Evolutionary conservation across 1,139 yeast genomes (phyloP), one percentile per base, ranked within the genome.

Genomic region (Yamadazyma songkhlaensis): DNA sequence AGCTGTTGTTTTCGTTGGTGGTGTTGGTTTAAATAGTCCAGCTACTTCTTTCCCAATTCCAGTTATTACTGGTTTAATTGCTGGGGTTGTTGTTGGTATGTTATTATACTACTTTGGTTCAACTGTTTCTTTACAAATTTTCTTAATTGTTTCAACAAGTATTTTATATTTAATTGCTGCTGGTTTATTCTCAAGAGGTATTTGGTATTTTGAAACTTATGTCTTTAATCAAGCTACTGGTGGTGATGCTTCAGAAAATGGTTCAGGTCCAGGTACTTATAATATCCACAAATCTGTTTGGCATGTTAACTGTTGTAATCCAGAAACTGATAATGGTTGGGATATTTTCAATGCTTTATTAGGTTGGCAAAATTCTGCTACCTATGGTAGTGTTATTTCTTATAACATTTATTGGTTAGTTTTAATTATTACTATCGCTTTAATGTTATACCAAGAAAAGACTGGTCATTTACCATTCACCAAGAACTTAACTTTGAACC

Each of bases 301-400:
- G 88, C 97, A 89, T 61, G 90, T 89, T 45, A 88, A 89, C 71
- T 89, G 96, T 66, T 89, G 96, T 67, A 88, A 87, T 64, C 95
- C 95, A 26, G 86, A 82, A 62, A 72, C 72, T 34, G 95, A 88
- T 58, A 82, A 86, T 44, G 94, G 94, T 66, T 89, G 96, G 96
- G 94, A 85, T 77, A 79, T 89, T 44, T 88, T 89, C 74, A 88
- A 87, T 54, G 58, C 64, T 29, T 48, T 59, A 27, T 55, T 59
- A 25, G 64, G 64, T 34, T 59, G 64, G 63, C 63, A 57, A 58
- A 59, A 60, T 37, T 56, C 64, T 37, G 96, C 96, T 42, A 88
- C 95, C 46, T 78, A 86, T 54, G 95, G 95, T 38, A 84, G 95
- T 2, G 88, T 89, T 44, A 67, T 88, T 34, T 76, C 89, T 35